A percentile compares a stretch with the other conserved stretches of the same genome.
phyloP scores from a whole-genome alignment of 805 yeast species.

The Danielia oregonensis region DNA sequence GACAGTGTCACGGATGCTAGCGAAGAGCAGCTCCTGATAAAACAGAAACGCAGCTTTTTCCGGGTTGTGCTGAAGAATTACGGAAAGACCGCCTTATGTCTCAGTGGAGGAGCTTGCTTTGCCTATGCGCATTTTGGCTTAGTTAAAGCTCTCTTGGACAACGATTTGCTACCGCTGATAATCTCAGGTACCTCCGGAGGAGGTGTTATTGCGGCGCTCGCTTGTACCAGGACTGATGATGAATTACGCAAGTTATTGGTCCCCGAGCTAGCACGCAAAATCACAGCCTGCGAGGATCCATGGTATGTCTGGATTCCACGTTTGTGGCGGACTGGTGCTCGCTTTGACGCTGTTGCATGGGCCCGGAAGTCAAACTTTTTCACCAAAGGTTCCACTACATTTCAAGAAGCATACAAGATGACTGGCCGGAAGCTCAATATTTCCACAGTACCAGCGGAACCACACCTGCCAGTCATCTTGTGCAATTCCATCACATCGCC shows the following conservation, averaged over 20 bases:
- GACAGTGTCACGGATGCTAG: slow-evolving; percentile 37
- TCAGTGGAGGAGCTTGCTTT: slow-evolving; percentile 79
- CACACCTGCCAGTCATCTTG: slow-evolving; percentile 74
- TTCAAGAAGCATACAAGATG: slow-evolving; percentile 61
- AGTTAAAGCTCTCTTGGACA: slow-evolving; percentile 64
- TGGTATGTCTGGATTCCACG: slow-evolving; percentile 58
- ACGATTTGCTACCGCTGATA: slow-evolving; percentile 61
- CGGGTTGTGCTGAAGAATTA: slow-evolving; percentile 56
- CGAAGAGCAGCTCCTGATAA: slow-evolving; percentile 27
- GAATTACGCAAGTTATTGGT: slow-evolving; percentile 54
- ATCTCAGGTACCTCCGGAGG: slow-evolving; percentile 82
- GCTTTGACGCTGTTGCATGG: slow-evolving; percentile 74
- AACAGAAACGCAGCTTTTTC: slow-evolving; percentile 50
- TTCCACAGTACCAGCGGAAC: slow-evolving; percentile 78
- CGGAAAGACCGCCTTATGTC: slow-evolving; percentile 68
- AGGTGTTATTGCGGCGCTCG: slow-evolving; percentile 69
- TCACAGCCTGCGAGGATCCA: slow-evolving; percentile 68
- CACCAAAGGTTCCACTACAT: slow-evolving; percentile 69
- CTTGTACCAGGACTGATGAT: slow-evolving; percentile 65
- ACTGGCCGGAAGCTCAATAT: slow-evolving; percentile 72
- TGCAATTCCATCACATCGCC: slow-evolving; percentile 78
- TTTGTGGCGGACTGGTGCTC: slow-evolving; percentile 72
- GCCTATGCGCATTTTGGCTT: slow-evolving; percentile 77
- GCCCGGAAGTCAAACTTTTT: slow-evolving; percentile 66
- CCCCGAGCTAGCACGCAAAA: slow-evolving; percentile 58